Evolutionary conservation across 129 eudicot species (phyloP), one percentile per base, ranked within the genome.

Genomic region (Artemisia annua): DNA sequence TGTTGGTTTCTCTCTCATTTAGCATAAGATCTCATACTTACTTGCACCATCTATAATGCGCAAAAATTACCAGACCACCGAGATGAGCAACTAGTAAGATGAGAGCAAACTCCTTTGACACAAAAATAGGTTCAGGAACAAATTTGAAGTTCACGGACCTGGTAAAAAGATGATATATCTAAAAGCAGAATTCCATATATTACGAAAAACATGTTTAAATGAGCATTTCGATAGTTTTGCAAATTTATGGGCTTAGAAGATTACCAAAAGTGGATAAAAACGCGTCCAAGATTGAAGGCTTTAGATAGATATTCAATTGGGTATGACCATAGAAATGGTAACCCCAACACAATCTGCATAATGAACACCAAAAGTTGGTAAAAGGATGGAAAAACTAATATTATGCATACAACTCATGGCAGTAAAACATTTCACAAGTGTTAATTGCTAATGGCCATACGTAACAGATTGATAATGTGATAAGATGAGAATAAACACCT

Each of bases 121-220:
- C 85, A 79, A 93, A 93, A 39, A 84, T 54, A 48, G 68, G 87
- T 70, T 89, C 98, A 7, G 97, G 97, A 39, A 93, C 90, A 83
- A 93, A 93, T 75, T 93, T 93, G 85, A 93, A 93, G 87, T 93
- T 93, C 72, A 93, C 98, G 24, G 98, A 93, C 98, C 98, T 93
- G 87, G 68, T 68, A 73, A 49, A 69, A 66, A 76, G 32, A 62
- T 62, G 16, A 74, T 4, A 50, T 24, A 69, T 39, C 62, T n/a
- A 51, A 49, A 18, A 19, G 11, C 48, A 64, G 64, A 24, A 0
- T 17, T 60, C 22, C 1, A 43, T 52, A 52, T 22, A n/a, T 35
- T 64, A 14, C 16, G 1, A 66, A 4, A 50, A 1, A 26, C 11
- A 69, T 9, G 2, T 11, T 55, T 56, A 30, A 30, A 30, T 30